Evolutionary conservation across 2,329 filamentous ascomycete genomes (phyloP), one percentile per base, ranked within the genome.

Genomic region (Dactylonectria estremocensis): DNA sequence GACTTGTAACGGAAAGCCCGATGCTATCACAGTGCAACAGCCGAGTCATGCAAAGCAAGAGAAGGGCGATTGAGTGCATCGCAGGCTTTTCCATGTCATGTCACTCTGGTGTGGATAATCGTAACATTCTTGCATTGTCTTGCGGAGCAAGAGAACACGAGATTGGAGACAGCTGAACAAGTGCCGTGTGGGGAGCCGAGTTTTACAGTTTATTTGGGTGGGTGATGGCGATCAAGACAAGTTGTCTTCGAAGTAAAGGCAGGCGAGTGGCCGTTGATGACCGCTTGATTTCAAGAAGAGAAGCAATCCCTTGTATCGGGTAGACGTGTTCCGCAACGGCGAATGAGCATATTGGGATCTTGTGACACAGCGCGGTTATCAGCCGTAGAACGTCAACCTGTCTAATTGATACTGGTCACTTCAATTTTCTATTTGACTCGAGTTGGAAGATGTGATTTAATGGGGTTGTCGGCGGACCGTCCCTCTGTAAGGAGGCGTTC

Each of bases 171-270:
- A 37, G 24, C 35, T 55, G 3, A 40, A 43, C 40, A 16, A 54
- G 40, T 48, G 20, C 50, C 50, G 40, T 31, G 59, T 55, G 50
- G 37, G 50, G 50, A 48, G 20, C 50, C 28, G 43, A 45, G 43
- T 40, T 46, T 62, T 40, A 48, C 28, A 55, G 49, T 54, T 45
- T 13, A 18, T 18, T 28, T 37, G 22, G n/a, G 16, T 28, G 40
- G 40, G 18, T 55, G 59, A 62, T 14, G 16, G 37, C 24, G 55
- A 55, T 40, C 7, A 31, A 9, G 5, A 28, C 7, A 31, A 9
- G 5, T 37, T 18, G 14, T 31, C 11, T 16, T 7, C 13, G 28
- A 0, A 59, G 31, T 14, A 20, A 5, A 46, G n/a, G 22, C 14
- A 28, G 18, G 33, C 8, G n/a, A 20, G n/a, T 45, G 43, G 14